These are phyloP conservation scores for Rhizopus microsporus DNA, from an alignment of 371 early-diverging fungal species.

Conservation along the genomic window DNA sequence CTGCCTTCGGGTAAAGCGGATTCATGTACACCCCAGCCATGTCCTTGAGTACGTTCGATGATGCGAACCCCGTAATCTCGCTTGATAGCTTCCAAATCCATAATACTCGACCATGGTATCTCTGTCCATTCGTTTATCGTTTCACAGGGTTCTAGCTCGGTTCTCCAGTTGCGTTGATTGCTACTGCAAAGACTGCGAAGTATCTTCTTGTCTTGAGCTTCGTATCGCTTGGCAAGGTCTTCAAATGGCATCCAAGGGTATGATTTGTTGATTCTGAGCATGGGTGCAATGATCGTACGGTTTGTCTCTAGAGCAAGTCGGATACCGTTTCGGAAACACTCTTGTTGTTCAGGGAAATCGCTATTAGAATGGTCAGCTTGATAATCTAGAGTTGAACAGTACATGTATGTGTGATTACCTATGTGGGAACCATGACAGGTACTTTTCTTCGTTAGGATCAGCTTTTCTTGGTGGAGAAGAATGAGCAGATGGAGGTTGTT, in stretches of 20 bases:
- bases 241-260: constrained; percentile 48
- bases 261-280: constrained; percentile 37
- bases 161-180: constrained; percentile 22
- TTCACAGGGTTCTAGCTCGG: constrained; percentile 29
- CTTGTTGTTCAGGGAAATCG: constrained; percentile 43
- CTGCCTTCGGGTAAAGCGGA: constrained; percentile 20
- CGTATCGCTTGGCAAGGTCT: constrained; percentile 33
- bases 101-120: constrained; percentile 36
- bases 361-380: constrained; percentile 5
- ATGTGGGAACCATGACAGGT: constrained; percentile 36
- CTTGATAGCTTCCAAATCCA: constrained; percentile 28
- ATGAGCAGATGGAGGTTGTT: no score
- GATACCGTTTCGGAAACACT: constrained; percentile 48
- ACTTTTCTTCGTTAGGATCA: constrained; percentile 22
- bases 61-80: constrained; percentile 38
- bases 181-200: constrained; percentile 24
- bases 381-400: neutral
- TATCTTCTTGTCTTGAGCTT: constrained; percentile 35
- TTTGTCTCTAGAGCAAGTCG: constrained; percentile 46
- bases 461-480: constrained; percentile 4
- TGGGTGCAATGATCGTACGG: constrained; percentile 49
- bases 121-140: constrained; percentile 28
- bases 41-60: constrained; percentile 38
- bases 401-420: constrained; percentile 15
- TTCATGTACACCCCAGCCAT: constrained; percentile 44